Evolutionary conservation across 768 basidiomycete species (phyloP).

Genomic region (Panellus pusillus): DNA sequence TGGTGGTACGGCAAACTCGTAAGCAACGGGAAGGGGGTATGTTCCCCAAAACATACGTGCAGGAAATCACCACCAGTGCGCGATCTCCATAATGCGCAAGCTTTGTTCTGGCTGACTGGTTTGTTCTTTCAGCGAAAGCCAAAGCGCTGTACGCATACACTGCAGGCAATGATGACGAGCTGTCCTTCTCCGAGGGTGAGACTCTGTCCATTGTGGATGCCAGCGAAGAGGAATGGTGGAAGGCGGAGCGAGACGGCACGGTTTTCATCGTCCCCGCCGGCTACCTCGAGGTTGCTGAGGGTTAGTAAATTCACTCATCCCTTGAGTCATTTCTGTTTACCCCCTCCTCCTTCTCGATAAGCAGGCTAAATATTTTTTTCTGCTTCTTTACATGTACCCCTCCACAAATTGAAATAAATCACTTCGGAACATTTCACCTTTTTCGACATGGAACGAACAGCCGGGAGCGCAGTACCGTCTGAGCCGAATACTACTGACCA

Average conservation of each 20-base stretch:
- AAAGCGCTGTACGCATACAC: slow-evolving; percentile 81
- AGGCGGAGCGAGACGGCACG: slow-evolving; percentile 82
- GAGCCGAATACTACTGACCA: slow-evolving; percentile 3
- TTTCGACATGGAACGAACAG: neutral
- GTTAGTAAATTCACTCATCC: slow-evolving; percentile 70
- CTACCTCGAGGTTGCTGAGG: slow-evolving; percentile 83
- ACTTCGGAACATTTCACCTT: neutral
- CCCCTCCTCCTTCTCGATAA: slow-evolving; percentile 40
- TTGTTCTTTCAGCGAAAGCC: slow-evolving; percentile 52
- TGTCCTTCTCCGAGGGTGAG: slow-evolving; percentile 85
- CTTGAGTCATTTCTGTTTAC: slow-evolving; percentile 64
- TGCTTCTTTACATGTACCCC: slow-evolving; percentile 51
- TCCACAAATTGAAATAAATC: slow-evolving; percentile 23
- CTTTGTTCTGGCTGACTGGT: slow-evolving; percentile 1
- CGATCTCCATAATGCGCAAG: slow-evolving; percentile 1
- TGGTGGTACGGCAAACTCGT: slow-evolving; percentile 90
- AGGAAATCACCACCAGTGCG: slow-evolving; percentile 68
- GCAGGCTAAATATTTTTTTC: slow-evolving; percentile 80
- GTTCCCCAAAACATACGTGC: slow-evolving; percentile 89
- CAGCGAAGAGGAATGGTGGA: slow-evolving; percentile 93
- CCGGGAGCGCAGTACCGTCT: neutral
- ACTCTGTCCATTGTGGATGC: slow-evolving; percentile 75
- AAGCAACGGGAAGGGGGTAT: slow-evolving; percentile 71
- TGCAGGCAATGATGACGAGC: slow-evolving; percentile 71
- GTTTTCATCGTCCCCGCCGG: slow-evolving; percentile 91